Evolutionary conservation across 202 grass and related monocot genomes (phyloP), one percentile per base, ranked within the genome.

Genomic region (Digitaria exilis): DNA sequence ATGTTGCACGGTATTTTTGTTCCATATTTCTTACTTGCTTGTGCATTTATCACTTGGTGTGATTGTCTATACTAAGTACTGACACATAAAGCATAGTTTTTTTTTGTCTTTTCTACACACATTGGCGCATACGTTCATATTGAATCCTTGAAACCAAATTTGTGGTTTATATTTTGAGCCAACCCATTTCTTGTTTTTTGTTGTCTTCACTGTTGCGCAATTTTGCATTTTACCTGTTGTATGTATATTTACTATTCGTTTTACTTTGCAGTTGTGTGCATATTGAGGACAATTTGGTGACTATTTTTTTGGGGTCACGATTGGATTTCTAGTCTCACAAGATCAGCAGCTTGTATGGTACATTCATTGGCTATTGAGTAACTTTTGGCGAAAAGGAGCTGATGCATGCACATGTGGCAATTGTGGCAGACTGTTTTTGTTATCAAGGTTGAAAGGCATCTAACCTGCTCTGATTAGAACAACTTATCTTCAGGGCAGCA

Each of bases 201-300:
- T 56, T 72, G 10, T 46, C 31, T 64, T 78, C 13, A 66, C 32
- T 72, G 8, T 62, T 75, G 6, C 44, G 24, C 26, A 49, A 21
- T 8, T 63, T 71, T 71, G 25, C 7, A 11, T 17, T 70, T 67
- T 28, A 22, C 7, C 31, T 14, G n/a, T 56, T 61, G 25, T 46
- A 77, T 61, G 81, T 56, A 65, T 57, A 81, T 34, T 89, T 71
- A 82, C 2, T 9, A n/a, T 82, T 78, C 51, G 30, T 42, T 86
- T 35, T 83, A 43, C 12, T 74, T 79, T 86, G 59, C 88, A 90
- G 88, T 83, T 52, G 15, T 75, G 43, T 86, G 68, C 77, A 71
- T 74, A 82, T 34, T 90, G 74, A 83, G 69, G 74, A 83, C 68
- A 79, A 79, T 79, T 59, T 90, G 84, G 88, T 90, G 73, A 90